These are phyloP conservation scores for Asterella californica DNA, from an alignment of 225 moss, liverwort and hornwort genomes.

Conservation along the genomic window DNA sequence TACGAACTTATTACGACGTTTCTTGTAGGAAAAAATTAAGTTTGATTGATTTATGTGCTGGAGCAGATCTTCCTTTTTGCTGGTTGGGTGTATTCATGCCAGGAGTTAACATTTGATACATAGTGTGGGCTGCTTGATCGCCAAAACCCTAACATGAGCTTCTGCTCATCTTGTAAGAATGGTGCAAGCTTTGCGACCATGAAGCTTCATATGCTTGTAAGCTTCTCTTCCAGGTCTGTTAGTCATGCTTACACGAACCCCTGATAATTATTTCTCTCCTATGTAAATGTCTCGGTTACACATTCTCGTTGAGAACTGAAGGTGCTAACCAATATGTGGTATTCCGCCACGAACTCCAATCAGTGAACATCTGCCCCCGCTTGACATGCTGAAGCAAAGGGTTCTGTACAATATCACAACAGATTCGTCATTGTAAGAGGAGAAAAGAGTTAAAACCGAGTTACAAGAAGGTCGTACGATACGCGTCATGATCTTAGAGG, in stretches of 20 bases:
- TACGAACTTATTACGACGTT: slow-evolving; percentile 29
- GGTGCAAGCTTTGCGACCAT: slow-evolving; percentile 89
- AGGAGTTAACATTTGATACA: slow-evolving; percentile 52
- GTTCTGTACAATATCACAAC: no score
- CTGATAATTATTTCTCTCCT: not conserved
- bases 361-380: slow-evolving; percentile 91
- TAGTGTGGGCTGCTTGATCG: slow-evolving; percentile 91
- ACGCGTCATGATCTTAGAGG: no score
- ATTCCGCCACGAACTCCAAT: slow-evolving; percentile 75
- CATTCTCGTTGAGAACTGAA: no score
- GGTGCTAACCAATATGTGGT: not conserved
- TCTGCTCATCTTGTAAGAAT: slow-evolving; percentile 82
- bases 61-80: not conserved
- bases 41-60: not conserved
- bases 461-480: no score
- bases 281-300: no score
- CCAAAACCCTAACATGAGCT: slow-evolving; percentile 75
- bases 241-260: not conserved
- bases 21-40: not conserved
- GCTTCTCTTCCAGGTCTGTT: slow-evolving; percentile 77
- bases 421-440: no score
- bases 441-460: no score
- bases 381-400: slow-evolving; percentile 80
- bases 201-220: slow-evolving; percentile 99
- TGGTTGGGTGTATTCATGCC: no score